Base-by-base conservation (phyloP, 148 eudicot genomes). In the Drosera capensis region DNA sequence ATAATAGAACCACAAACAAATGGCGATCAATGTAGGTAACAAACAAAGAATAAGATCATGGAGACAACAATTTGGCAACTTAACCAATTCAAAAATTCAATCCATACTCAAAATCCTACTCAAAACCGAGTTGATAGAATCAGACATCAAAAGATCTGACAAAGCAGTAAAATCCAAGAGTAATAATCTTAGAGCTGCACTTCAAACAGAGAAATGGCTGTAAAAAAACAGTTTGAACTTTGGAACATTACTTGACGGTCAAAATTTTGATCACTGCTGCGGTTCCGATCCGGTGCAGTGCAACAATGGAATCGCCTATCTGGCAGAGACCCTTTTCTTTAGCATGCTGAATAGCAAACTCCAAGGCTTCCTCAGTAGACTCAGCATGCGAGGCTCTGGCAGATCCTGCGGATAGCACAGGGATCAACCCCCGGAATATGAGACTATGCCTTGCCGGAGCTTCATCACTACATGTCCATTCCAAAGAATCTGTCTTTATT, bases 401-500 rank as follows among this genome's bases (percentile, higher is more conserved):
- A n/a, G 49, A 45, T 0, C 49, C 49, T 45, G 17, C 49, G 14
- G 2, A 45, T 19, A 45, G 25, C 17, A 23, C 19, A 13, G 49
- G 49, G n/a, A 45, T n/a, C 48, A 45, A n/a, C 4, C 49, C 49
- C 18, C 49, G 49, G 30, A 45, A 20, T 1, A 45, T 25, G 25
- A 45, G 49, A 12, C 49, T 45, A 25, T 45, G 49, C 49, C 30
- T 45, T 12, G 49, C 49, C 4, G 49, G 49, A 45, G 49, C 49
- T 23, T 24, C 49, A 45, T 25, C 30, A 45, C 30, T 45, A 14
- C 49, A 45, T 8, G 49, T 13, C 49, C 49, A 45, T 9, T 23
- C 48, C 14, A 20, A 2, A 14, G 25, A 8, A 45, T 45, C 30
- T 6, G 49, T 25, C 31, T 23, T 45, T 8, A 45, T 23, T 11